Base-by-base conservation (phyloP, 1,284 basidiomycete species). In the Agaricales sp. region DNA sequence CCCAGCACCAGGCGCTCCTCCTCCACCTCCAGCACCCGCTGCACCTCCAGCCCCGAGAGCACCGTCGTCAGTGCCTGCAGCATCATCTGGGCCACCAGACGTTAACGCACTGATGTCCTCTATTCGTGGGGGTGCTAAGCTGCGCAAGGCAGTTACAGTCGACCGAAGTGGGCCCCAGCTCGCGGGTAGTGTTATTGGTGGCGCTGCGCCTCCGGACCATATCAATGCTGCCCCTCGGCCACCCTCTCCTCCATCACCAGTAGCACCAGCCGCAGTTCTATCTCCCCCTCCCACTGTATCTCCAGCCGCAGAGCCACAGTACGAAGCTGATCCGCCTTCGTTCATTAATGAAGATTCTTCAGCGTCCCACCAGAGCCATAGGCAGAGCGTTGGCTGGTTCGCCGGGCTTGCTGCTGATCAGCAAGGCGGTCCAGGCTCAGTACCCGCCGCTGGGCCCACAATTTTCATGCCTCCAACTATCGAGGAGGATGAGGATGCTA, bases 341-440 rank as follows among this genome's bases (percentile, higher is more conserved):
- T 14, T 30, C 26, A 43, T 53, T 43, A 51, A 38, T 19, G 52
- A 46, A 39, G 58, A 58, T 43, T 53, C 63, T 50, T 49, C 54
- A 47, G 57, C 62, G 51, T 26, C 25, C n/a, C 46, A 53, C 11
- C 57, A 54, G 24, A 76, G 66, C 47, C 81, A 90, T 59, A 75
- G 87, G 53, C 87, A 93, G 63, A 87, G 83, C 21, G 87, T 96
- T 8, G 93, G 92, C 60, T 97, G 94, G 94, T 90, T 91, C 61
- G 77, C 82, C 50, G 86, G 82, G 37, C 72, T 95, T n/a, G 92
- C 93, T 6, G 83, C 84, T 38, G 90, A 95, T 64, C 62, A 67
- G 12, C 44, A 24, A 24, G 24, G 24, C 11, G 44, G 44, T 6
- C 44, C 44, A 16, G 24, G 21, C 20, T 6, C 24, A 11, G 18